Evolutionary conservation across 345 rosid genomes (phyloP).

Genomic region (Sisymbrium altissimum): DNA sequence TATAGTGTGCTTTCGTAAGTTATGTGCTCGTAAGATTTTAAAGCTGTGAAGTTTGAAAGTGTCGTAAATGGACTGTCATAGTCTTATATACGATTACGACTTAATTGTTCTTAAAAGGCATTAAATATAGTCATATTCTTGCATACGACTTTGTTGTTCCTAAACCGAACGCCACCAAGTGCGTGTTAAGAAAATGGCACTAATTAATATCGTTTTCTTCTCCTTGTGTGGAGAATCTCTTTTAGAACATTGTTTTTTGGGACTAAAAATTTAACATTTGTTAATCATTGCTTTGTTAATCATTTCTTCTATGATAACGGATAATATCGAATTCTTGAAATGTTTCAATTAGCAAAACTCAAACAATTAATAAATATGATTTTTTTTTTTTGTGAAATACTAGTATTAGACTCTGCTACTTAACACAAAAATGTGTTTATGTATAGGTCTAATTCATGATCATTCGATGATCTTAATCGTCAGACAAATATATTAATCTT

Average conservation of each 20-base stretch:
- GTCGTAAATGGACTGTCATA: constrained; percentile 5
- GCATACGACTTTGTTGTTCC: constrained; percentile 15
- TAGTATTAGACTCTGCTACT: neutral
- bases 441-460: neutral
- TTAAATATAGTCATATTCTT: constrained; percentile 20
- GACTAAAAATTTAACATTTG: neutral
- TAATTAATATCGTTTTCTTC: neutral
- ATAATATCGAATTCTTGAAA: neutral
- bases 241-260: neutral
- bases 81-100: constrained; percentile 11
- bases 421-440: too few species aligned
- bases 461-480: neutral
- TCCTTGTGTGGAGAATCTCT: neutral
- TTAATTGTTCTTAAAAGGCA: constrained; percentile 19
- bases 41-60: constrained; percentile 15
- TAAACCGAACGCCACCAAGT: constrained; percentile 16
- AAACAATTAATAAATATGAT: neutral
- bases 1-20: constrained; percentile 19
- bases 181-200: constrained; percentile 4
- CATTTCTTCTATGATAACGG: neutral
- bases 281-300: too few species aligned
- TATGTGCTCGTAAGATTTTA: neutral
- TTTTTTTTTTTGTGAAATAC: fast-evolving
- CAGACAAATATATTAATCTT: neutral
- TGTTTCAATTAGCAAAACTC: neutral